Evolutionary conservation across 2,329 filamentous ascomycete species (phyloP), one percentile per base, ranked within the genome.

Genomic region (Arthrocladium fulminans): DNA sequence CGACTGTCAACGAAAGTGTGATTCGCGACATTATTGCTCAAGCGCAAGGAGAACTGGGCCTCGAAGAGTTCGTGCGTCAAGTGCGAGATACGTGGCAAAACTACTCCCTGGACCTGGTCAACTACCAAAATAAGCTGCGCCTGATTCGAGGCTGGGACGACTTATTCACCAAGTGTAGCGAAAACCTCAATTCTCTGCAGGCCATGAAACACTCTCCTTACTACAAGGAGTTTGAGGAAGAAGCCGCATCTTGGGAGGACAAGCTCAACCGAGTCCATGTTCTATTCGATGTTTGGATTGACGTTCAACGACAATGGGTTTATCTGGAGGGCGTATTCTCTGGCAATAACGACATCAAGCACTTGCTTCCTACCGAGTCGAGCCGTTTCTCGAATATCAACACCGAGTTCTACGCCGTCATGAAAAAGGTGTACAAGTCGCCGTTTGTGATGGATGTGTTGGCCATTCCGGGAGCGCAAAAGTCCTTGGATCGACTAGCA

Each of bases 261-360:
- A 95, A 94, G 65, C 77, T 99, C 22, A 99, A 97, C 65, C 82
- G 92, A 39, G 88, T 98, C 2, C 92, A 98, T 63, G 88, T 98
- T 13, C 77, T 98, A 8, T 98, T 99, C 61, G 92, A 99, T 65
- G 89, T 98, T 13, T 99, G 94, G 94, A 98, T 98, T 59, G 94
- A 98, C 68, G 94, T 99, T n/a, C 92, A 99, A 67, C 84, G 94
- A 53, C 92, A 98, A 70, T 99, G 92, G 92, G 92, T 98, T 6
- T 99, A 99, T 65, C 79, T 99, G 3, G 94, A 99, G 69, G 92
- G 92, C 57, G 92, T 99, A 27, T 99, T 99, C 64, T 96, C 90
- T 1, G 92, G 92, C 51, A 99, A 98, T 63, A 90, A 88, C 32
- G 92, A 99, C 62, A 98, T 99, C 73, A 98, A 97, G 69, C 90